Conservation (phyloP, 371 early-diverging fungal genomes). For the Nematocida homosporus region DNA sequence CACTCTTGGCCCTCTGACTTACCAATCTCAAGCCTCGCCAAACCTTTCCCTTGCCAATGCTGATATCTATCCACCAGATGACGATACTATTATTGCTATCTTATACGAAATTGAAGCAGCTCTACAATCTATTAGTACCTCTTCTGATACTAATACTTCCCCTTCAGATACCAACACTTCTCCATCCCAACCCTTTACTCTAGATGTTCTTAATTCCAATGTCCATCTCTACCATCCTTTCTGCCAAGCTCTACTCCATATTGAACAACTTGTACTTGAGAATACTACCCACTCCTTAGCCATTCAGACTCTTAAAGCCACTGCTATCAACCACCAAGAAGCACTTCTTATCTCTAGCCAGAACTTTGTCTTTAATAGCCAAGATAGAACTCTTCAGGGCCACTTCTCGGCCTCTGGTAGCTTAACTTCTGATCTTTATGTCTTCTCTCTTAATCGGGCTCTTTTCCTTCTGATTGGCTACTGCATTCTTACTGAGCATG, state of each 20-base stretch:
- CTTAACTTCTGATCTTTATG: slow-evolving; percentile 16
- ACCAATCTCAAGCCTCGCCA: too few species aligned
- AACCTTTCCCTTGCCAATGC: too few species aligned
- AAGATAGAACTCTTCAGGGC: background rate
- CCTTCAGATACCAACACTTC: background rate
- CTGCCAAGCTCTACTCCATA: too few species aligned
- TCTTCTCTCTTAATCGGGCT: slow-evolving; percentile 27
- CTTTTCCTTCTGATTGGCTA: slow-evolving; percentile 37
- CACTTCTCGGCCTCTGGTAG: background rate
- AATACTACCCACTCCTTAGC: too few species aligned
- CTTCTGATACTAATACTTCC: background rate
- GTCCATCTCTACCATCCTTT: too few species aligned
- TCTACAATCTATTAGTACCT: background rate
- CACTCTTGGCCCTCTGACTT: too few species aligned
- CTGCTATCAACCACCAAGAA: too few species aligned
- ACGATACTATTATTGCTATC: background rate
- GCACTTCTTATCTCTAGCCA: too few species aligned
- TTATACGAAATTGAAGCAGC: background rate
- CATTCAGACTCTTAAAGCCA: too few species aligned
- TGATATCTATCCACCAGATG: background rate
- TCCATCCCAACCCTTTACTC: too few species aligned
- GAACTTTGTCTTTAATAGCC: background rate
- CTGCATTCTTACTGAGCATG: slow-evolving; percentile 10
- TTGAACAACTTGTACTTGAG: too few species aligned
- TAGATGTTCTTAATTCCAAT: too few species aligned